Percentiles rank a stretch among this genome's conserved stretches.
phyloP scores from a whole-genome alignment of 1,284 basidiomycete genomes.

The Papiliotrema fonsecae region DNA sequence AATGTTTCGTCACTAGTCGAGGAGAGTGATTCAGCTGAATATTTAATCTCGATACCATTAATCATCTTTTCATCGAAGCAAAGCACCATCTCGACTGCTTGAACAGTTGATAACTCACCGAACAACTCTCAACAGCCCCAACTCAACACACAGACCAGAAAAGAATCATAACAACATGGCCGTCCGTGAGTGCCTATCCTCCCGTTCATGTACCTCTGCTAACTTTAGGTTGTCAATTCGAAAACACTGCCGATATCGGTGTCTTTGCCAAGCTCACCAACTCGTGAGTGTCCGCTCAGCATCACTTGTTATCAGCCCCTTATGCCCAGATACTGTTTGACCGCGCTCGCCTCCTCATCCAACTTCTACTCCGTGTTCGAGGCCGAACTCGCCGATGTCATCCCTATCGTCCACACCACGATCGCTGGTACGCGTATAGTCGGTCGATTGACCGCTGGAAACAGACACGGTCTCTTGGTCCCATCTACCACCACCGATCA shows the following conservation, averaged over 20 bases:
- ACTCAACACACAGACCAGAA: not conserved
- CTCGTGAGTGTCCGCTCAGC: constrained; percentile 45
- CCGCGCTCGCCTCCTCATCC: constrained; percentile 87
- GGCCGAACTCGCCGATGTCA: constrained; percentile 84
- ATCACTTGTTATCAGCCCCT: not conserved
- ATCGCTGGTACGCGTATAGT: constrained; percentile 94
- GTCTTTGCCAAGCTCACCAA: constrained; percentile 95
- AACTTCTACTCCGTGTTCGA: constrained; percentile 99
- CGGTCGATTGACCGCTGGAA: constrained; percentile 89
- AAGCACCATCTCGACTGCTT: no score
- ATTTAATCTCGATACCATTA: no score
- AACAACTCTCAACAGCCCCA: not conserved
- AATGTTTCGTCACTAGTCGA: not conserved
- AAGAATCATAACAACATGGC: constrained; percentile 47
- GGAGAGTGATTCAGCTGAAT: no score
- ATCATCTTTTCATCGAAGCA: no score
- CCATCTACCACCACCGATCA: constrained; percentile 95
- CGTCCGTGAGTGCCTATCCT: constrained; percentile 48
- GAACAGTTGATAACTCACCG: no score
- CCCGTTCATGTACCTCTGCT: not conserved
- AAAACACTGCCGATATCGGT: constrained; percentile 95
- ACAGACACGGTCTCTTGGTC: constrained; percentile 92
- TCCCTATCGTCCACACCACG: constrained; percentile 95
- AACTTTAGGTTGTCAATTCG: constrained; percentile 75
- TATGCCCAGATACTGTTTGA: constrained; percentile 70